Conservation (phyloP, 108 stramenopile genomes). For the Pinguiococcus pyrenoidosus region DNA sequence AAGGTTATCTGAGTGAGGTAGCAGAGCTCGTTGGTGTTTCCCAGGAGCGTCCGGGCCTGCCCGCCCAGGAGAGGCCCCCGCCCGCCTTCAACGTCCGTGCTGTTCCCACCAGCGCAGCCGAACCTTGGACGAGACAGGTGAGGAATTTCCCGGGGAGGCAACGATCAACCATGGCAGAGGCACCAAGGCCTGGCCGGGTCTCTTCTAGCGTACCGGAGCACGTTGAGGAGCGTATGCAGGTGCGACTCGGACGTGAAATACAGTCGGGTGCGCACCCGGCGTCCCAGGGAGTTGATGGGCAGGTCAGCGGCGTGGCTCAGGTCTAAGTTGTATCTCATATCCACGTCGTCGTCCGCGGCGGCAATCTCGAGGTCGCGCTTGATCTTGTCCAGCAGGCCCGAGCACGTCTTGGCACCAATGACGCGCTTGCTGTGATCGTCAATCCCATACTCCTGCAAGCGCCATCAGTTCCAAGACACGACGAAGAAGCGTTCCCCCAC, state of each 20-base stretch:
- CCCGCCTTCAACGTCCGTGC: not conserved
- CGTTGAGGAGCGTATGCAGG: slow-evolving; percentile 83
- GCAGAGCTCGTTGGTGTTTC: slow-evolving; percentile 69
- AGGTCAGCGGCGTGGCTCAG: slow-evolving; percentile 75
- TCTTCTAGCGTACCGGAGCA: slow-evolving; percentile 47
- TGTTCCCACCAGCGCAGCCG: too few species aligned
- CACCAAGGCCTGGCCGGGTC: too few species aligned
- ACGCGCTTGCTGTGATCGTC: slow-evolving; percentile 38
- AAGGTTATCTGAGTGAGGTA: slow-evolving; percentile 91
- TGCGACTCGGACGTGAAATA: slow-evolving; percentile 96
- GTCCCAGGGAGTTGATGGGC: slow-evolving; percentile 83
- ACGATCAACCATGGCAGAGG: not conserved
- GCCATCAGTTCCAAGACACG: too few species aligned
- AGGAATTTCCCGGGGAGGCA: not conserved
- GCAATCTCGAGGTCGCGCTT: slow-evolving; percentile 59
- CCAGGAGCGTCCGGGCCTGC: slow-evolving; percentile 35
- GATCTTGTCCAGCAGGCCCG: slow-evolving; percentile 82
- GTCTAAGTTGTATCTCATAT: slow-evolving; percentile 74
- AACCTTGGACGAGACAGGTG: too few species aligned
- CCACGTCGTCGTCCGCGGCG: slow-evolving; percentile 62
- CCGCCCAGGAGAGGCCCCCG: slow-evolving; percentile 31
- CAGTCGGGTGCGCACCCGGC: slow-evolving; percentile 85
- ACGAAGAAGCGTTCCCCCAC: too few species aligned
- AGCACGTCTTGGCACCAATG: slow-evolving; percentile 77
- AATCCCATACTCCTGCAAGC: slow-evolving; percentile 1